Evolutionary conservation across 2,329 filamentous ascomycete genomes (phyloP), one percentile per base, ranked within the genome.

Genomic region (Aspergillus sp.): DNA sequence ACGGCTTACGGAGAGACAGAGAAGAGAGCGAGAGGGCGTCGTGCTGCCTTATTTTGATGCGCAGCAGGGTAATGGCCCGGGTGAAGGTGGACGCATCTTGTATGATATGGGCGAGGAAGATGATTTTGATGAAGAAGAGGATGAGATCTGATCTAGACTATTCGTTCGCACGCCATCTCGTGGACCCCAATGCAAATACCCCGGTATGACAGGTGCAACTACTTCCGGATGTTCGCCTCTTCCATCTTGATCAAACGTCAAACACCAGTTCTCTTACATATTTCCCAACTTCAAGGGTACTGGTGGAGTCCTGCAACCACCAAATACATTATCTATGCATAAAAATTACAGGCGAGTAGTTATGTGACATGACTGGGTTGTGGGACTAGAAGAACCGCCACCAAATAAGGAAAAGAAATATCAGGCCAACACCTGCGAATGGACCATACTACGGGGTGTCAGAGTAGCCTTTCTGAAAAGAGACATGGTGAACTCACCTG

Each of bases 41-140:
- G 90, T 98, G 41, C 73, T 98, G 73, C 95, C 95, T 15, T 98
- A 99, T 73, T 97, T 96, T 75, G 95, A 99, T 78, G 95, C 95
- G 22, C 95, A 99, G 81, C 90, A 86, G 53, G 89, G 74, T 13
- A 74, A 79, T 57, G 84, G 83, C 4, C 79, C 85, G 0, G 93
- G 93, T 0, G 91, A 96, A 67, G 93, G 95, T 4, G 95, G 95
- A 0, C 83, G 93, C 59, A 99, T 99, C 63, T 71, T 99, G 68
- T 99, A 99, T 72, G 93, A 98, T 66, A 96, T 98, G 90, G 93
- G 93, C 1, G 85, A 87, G 61, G 95, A 98, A 77, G 95, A 99
- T 74, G 92, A 98, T 72, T 98, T 97, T 76, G 93, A 96, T 66
- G 93, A 96, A 58, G 92, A 96, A 69, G 92, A 97, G 68, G 93